phyloP scores from a whole-genome alignment of 345 rosid genomes.

The Passiflora organensis region DNA sequence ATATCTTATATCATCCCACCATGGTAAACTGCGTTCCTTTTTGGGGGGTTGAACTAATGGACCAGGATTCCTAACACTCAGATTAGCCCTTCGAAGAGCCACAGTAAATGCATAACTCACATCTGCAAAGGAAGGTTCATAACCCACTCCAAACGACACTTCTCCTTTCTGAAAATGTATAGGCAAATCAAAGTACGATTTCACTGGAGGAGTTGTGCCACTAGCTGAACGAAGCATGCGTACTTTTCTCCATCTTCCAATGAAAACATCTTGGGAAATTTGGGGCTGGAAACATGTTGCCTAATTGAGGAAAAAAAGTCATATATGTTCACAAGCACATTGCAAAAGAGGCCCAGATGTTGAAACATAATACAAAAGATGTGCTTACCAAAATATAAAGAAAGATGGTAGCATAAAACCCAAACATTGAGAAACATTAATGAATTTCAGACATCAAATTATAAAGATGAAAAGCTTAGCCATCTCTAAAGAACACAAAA shows the following conservation, averaged over 20 bases:
- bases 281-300: conserved; percentile 96
- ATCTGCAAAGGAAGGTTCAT: conserved; percentile 93
- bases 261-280: conserved; percentile 72
- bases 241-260: conserved; percentile 98
- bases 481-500: no score
- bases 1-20: conserved; percentile 99
- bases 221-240: conserved; percentile 82
- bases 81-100: conserved; percentile 94
- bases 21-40: conserved; percentile 88
- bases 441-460: no score
- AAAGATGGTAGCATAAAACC: no score
- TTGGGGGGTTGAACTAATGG: conserved; percentile 49
- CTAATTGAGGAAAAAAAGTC: conserved; percentile 47
- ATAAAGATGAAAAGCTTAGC: no score
- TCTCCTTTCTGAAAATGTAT: conserved; percentile 71
- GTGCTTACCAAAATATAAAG: no score
- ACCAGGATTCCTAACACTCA: conserved; percentile 65
- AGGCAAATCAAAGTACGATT: conserved; percentile 84
- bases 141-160: conserved; percentile 85
- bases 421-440: no score
- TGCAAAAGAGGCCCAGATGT: no score
- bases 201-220: conserved; percentile 95
- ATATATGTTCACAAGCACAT: no score
- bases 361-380: no score
- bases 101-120: conserved; percentile 91